A percentile compares a stretch with the other conserved stretches of the same genome.
These are phyloP conservation scores for Epichloe scottii DNA, from an alignment of 2,329 filamentous ascomycete species.

Conservation along the genomic window DNA sequence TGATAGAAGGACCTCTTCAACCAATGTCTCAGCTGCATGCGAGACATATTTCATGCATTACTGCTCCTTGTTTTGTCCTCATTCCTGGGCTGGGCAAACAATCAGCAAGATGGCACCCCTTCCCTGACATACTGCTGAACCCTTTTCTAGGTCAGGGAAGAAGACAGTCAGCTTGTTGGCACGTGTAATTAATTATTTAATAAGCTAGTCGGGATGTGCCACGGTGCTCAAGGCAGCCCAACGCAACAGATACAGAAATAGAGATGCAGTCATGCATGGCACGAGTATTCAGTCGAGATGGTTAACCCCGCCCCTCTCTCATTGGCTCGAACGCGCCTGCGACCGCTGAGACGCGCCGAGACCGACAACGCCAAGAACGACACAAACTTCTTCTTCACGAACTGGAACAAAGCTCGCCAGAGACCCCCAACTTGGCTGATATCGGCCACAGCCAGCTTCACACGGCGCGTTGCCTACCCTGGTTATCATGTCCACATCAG, in stretches of 20 bases:
- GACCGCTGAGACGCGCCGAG: background rate
- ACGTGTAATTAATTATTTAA: too few species aligned
- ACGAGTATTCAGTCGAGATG: background rate
- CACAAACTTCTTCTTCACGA: background rate
- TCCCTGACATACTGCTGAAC: too few species aligned
- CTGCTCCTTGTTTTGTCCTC: background rate
- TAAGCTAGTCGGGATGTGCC: too few species aligned
- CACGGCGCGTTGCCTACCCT: background rate
- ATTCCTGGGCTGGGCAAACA: background rate
- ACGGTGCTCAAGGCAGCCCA: too few species aligned
- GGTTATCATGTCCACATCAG: conserved; percentile 13
- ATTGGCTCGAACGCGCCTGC: background rate
- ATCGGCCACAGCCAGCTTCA: background rate
- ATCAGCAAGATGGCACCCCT: too few species aligned
- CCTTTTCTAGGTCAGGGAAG: too few species aligned
- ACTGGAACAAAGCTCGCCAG: background rate
- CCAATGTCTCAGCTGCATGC: background rate
- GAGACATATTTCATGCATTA: background rate
- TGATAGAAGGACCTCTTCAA: background rate
- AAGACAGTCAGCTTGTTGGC: too few species aligned
- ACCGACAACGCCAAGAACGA: background rate
- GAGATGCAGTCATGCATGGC: too few species aligned
- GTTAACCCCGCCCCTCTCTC: background rate
- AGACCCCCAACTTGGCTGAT: background rate
- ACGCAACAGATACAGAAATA: too few species aligned